A percentile compares a stretch with the other conserved stretches of the same genome.
Evolutionary conservation across 2,329 filamentous ascomycete genomes (phyloP).

Genomic region (Alternaria dauci): DNA sequence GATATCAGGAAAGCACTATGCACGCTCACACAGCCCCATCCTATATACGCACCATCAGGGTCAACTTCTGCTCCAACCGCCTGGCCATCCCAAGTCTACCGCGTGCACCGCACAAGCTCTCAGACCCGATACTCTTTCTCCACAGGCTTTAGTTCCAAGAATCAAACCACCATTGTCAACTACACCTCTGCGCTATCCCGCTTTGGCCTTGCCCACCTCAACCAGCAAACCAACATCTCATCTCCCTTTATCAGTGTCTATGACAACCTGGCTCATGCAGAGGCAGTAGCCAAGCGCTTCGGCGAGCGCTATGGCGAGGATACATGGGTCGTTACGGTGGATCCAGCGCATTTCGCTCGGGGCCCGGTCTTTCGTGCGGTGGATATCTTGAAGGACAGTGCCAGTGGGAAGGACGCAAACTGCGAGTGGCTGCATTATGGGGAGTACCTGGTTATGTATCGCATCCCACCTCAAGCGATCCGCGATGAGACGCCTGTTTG

Average conservation of each 20-base stretch:
- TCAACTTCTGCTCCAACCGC: slow-evolving; percentile 26
- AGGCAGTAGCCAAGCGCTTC: slow-evolving; percentile 36
- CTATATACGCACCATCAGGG: background rate
- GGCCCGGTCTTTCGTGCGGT: slow-evolving; percentile 46
- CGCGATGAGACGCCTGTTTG: slow-evolving; percentile 39
- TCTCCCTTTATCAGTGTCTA: slow-evolving; percentile 48
- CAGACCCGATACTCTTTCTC: slow-evolving; percentile 45
- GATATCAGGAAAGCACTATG: slow-evolving; percentile 18
- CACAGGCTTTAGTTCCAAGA: slow-evolving; percentile 45
- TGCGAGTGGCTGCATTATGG: slow-evolving; percentile 42
- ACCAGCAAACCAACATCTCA: slow-evolving; percentile 47
- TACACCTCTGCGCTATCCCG: slow-evolving; percentile 31
- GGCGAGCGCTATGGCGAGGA: slow-evolving; percentile 33
- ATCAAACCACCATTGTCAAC: slow-evolving; percentile 47
- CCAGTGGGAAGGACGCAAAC: slow-evolving; percentile 7
- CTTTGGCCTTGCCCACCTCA: slow-evolving; percentile 42
- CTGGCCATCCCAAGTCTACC: slow-evolving; percentile 42
- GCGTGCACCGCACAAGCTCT: slow-evolving; percentile 37
- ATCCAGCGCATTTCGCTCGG: slow-evolving; percentile 41
- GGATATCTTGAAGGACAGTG: slow-evolving; percentile 34
- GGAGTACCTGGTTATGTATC: slow-evolving; percentile 49
- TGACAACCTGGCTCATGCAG: slow-evolving; percentile 36
- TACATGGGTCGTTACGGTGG: slow-evolving; percentile 38
- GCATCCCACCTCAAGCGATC: slow-evolving; percentile 44
- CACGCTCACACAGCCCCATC: slow-evolving; percentile 8